Evolutionary conservation across 345 rosid species (phyloP).

Genomic region (Chamaenerion angustifolium): DNA sequence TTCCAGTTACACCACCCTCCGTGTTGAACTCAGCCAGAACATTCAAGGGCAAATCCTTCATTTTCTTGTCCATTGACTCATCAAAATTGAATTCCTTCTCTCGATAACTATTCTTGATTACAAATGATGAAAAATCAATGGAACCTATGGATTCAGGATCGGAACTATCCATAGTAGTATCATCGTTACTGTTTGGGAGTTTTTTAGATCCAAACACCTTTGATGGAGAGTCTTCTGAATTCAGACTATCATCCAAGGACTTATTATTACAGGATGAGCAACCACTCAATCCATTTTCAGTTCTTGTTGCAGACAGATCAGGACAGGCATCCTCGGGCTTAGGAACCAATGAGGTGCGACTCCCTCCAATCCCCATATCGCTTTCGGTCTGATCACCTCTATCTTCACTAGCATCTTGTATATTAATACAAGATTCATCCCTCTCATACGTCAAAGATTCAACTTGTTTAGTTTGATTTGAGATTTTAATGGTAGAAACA

Average conservation of each 20-base stretch:
- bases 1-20: constrained; percentile 27
- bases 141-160: constrained; percentile 9
- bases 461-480: too few species aligned
- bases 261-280: too few species aligned
- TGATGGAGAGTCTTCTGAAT: too few species aligned
- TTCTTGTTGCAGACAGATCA: too few species aligned
- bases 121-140: constrained; percentile 1
- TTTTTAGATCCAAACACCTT: too few species aligned
- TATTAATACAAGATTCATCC: constrained; percentile 8
- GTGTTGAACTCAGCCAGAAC: constrained; percentile 18
- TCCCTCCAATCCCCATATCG: constrained; percentile 8
- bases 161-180: neutral
- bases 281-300: too few species aligned
- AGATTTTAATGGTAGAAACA: too few species aligned
- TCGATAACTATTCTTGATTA: neutral
- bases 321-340: too few species aligned
- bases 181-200: neutral
- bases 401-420: constrained; percentile 7
- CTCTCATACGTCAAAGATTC: too few species aligned
- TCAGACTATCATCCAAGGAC: too few species aligned
- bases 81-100: neutral
- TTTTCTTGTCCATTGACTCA: constrained; percentile 20
- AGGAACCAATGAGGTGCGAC: too few species aligned
- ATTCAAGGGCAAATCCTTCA: constrained; percentile 20
- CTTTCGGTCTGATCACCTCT: constrained; percentile 10